Evolutionary conservation across 163 green algal genomes (phyloP), one percentile per base, ranked within the genome.

Genomic region (Volvox carteri): DNA sequence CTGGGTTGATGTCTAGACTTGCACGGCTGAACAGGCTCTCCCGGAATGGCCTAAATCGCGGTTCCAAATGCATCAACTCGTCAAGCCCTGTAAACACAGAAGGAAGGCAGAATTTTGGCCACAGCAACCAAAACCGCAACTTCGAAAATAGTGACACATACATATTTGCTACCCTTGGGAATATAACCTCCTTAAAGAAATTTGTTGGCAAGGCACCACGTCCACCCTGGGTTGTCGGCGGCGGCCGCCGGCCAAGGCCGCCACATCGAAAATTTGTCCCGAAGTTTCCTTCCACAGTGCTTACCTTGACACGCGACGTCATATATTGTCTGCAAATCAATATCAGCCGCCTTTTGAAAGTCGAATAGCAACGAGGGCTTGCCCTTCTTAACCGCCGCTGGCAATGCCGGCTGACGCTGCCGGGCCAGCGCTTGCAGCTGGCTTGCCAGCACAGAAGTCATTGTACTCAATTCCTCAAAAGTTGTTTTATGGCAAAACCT

Each of bases 321-420:
- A 33, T 97, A 95, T 7, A 99, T 93, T 0, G 93, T 96, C 25
- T 97, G 89, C 9, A 95, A 39, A 73, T 97, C 95, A 1, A 98
- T 88, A 90, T 98, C 96, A 7, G 95, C 94, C 0, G 97, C 97
- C 76, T 98, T 95, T 60, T 95, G 91, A 5, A 93, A 86, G 9
- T 94, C 91, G 77, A 95, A 98, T 0, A 99, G 90, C 44, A 99
- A 86, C 1, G 94, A 98, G 0, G 95, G 85, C 91, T 97, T 98
- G 30, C 95, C 97, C 23, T 85, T 85, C 50, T 60, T 81, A 12
- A 88, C 16, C 23, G 50, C 50, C 35, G 68, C 25, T 1, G 83
- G 48, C 37, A 88, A 30, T 9, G 67, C 50, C 16, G 83, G 48
- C 81, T 79, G 65, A 12, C 83, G 83, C 67, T 74, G 83, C 67